These are phyloP conservation scores for Wickerhamiella vanderwaltii DNA, from an alignment of 805 yeast genomes.

Conservation along the genomic window DNA sequence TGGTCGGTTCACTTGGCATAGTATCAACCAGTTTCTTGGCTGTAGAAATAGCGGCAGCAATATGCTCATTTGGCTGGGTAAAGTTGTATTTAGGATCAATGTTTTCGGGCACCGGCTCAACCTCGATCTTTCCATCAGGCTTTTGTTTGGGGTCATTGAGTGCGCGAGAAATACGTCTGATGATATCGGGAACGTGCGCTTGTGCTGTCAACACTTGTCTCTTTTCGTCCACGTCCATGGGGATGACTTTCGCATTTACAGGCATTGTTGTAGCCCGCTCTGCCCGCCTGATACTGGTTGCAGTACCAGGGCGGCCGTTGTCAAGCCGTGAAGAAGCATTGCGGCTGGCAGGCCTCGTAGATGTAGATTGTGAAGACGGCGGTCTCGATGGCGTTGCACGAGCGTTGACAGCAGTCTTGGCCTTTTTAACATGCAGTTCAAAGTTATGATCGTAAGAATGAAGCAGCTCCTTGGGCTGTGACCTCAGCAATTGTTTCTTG, in stretches of 20 bases:
- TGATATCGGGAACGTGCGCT: slow-evolving; percentile 7
- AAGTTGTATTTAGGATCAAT: neutral
- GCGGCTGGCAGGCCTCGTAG: neutral
- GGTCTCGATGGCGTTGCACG: no score
- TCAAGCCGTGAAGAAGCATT: no score
- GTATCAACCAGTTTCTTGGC: slow-evolving; percentile 3
- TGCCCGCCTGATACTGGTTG: no score
- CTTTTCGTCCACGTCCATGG: neutral
- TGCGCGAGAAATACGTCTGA: slow-evolving; percentile 5
- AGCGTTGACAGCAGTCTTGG: neutral
- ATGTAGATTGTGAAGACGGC: neutral
- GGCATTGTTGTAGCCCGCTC: no score
- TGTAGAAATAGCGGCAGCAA: neutral
- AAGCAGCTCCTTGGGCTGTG: slow-evolving; percentile 10
- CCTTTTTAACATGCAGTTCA: slow-evolving; percentile 5
- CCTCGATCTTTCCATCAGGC: neutral
- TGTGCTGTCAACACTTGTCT: slow-evolving; percentile 2
- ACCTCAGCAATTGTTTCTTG: slow-evolving; percentile 4
- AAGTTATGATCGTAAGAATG: slow-evolving; percentile 8
- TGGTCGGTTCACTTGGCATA: slow-evolving; percentile 10
- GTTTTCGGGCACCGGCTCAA: neutral
- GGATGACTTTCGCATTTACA: no score
- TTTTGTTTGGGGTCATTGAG: neutral
- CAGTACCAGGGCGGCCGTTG: no score
- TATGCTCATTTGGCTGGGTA: neutral